Percentiles rank a stretch among this genome's conserved stretches.
Conservation (phyloP, 805 yeast genomes). For the Yamadazyma nakazawae region DNA sequence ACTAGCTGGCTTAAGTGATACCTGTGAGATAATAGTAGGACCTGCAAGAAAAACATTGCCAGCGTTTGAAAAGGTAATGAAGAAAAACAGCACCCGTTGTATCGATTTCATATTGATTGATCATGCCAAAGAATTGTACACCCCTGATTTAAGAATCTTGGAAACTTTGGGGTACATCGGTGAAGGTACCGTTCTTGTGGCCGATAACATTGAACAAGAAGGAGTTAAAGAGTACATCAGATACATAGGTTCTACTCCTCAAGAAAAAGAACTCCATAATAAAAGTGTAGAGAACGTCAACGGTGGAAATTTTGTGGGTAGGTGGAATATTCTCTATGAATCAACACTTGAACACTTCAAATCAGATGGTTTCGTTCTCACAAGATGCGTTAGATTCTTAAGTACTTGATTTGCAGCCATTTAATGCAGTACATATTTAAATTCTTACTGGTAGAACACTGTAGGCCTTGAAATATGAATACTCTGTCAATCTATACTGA, state of each 20-base stretch:
- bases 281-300: slow-evolving; percentile 20
- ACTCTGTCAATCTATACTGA: no score
- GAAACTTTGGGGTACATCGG: slow-evolving; percentile 38
- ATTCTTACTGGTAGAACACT: no score
- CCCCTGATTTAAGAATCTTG: slow-evolving; percentile 40
- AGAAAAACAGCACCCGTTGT: slow-evolving; percentile 9
- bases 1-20: slow-evolving; percentile 30
- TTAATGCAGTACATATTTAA: no score
- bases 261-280: slow-evolving; percentile 32
- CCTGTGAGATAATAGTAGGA: slow-evolving; percentile 32
- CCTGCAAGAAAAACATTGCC: slow-evolving; percentile 27
- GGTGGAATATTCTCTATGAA: slow-evolving; percentile 33
- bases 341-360: slow-evolving; percentile 10
- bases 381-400: background rate
- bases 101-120: slow-evolving; percentile 40
- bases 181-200: slow-evolving; percentile 37
- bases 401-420: background rate
- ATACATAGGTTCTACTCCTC: slow-evolving; percentile 38
- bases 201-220: slow-evolving; percentile 34
- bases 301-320: slow-evolving; percentile 17
- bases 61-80: slow-evolving; percentile 14
- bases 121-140: slow-evolving; percentile 36
- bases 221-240: slow-evolving; percentile 39
- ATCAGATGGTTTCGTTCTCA: slow-evolving; percentile 1
- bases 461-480: no score